phyloP scores from a whole-genome alignment of 331 rosid species.

The Cydonia oblonga region DNA sequence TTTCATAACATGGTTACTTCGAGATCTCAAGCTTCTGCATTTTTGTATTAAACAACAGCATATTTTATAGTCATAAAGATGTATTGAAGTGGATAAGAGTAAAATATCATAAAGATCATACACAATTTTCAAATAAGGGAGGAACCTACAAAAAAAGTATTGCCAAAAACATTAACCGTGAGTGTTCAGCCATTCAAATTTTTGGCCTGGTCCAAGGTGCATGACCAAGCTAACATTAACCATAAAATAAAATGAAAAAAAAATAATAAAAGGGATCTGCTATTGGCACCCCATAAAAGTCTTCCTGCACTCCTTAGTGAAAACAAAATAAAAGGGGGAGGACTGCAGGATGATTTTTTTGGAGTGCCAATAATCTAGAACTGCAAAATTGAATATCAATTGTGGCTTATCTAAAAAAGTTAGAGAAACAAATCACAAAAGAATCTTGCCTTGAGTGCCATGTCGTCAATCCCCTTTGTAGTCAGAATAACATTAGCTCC shows the following conservation, averaged over 20 bases:
- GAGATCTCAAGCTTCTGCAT: neutral
- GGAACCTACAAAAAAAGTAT: neutral
- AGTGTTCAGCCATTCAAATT: neutral
- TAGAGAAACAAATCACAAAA: neutral
- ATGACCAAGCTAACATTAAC: neutral
- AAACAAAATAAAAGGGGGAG: no score
- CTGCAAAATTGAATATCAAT: neutral
- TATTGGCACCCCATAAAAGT: neutral
- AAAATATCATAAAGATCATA: neutral
- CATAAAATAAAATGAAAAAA: neutral
- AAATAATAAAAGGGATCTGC: neutral
- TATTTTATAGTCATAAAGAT: no score
- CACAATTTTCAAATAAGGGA: neutral
- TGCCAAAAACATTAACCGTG: neutral
- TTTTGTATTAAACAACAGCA: neutral
- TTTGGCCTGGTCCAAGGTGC: neutral
- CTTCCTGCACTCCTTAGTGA: neutral
- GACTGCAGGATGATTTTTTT: neutral
- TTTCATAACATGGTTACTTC: neutral
- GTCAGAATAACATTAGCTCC: conserved; percentile 97
- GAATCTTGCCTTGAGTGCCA: conserved; percentile 78
- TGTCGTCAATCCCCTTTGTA: conserved; percentile 96
- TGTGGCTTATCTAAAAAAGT: neutral
- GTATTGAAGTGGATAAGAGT: neutral
- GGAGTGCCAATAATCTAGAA: neutral